A percentile compares a stretch with the other conserved stretches of the same genome.
Evolutionary conservation across 2,329 filamentous ascomycete genomes (phyloP).

Genomic region (Stromatinia cepivora): DNA sequence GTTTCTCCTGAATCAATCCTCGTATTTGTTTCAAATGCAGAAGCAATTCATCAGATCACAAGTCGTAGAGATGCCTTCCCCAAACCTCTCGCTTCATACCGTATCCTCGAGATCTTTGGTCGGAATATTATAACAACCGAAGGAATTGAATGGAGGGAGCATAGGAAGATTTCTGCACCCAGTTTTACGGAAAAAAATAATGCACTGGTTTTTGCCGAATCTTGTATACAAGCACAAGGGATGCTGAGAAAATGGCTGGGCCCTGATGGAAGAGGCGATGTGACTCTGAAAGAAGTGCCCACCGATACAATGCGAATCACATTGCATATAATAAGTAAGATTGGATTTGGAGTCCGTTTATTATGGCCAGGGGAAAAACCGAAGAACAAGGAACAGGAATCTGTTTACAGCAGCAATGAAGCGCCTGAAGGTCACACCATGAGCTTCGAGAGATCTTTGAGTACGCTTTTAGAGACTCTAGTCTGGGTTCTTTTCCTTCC

Average conservation of each 20-base stretch:
- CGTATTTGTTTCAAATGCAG: conserved; percentile 51
- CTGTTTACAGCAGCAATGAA: conserved; percentile 43
- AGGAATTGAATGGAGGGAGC: conserved; percentile 67
- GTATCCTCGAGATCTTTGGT: conserved; percentile 64
- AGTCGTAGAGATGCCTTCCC: conserved; percentile 69
- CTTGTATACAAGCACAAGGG: conserved; percentile 61
- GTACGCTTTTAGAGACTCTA: conserved; percentile 54
- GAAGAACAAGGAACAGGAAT: conserved; percentile 47
- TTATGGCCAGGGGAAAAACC: conserved; percentile 63
- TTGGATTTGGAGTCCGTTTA: conserved; percentile 67
- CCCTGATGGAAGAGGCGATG: conserved; percentile 43
- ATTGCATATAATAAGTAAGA: conserved; percentile 62
- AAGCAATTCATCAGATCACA: conserved; percentile 63
- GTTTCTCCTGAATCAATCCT: conserved; percentile 57
- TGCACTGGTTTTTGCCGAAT: conserved; percentile 63
- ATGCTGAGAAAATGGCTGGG: conserved; percentile 61
- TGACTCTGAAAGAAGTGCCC: conserved; percentile 53
- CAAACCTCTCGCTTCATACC: conserved; percentile 63
- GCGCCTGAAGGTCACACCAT: conserved; percentile 49
- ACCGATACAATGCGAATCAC: conserved; percentile 65
- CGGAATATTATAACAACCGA: conserved; percentile 72
- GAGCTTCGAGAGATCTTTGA: conserved; percentile 56
- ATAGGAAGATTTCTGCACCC: conserved; percentile 70
- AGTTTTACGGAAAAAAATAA: conserved; percentile 79
- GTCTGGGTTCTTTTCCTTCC: conserved; percentile 54